phyloP scores from a whole-genome alignment of 352 stramenopile genomes.

The Globisporangium barbulae region DNA sequence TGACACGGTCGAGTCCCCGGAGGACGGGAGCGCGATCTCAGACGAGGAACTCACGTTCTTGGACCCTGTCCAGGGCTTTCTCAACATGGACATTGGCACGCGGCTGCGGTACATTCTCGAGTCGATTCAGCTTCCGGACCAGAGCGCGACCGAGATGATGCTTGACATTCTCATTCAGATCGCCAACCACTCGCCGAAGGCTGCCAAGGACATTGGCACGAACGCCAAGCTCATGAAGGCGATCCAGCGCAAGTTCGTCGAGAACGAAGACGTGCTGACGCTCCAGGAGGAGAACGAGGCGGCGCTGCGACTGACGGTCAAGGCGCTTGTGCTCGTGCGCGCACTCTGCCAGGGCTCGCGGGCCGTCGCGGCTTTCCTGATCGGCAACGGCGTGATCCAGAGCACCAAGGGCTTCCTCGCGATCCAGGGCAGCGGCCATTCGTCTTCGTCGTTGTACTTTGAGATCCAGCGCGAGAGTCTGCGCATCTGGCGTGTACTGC shows the following conservation, averaged over 20 bases:
- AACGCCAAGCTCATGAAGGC: slow-evolving; percentile 39
- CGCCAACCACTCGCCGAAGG: slow-evolving; percentile 44
- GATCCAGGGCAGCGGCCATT: slow-evolving; percentile 20
- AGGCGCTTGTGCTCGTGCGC: slow-evolving; percentile 41
- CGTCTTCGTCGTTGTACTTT: slow-evolving; percentile 18
- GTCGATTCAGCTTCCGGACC: slow-evolving; percentile 39
- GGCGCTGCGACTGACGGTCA: slow-evolving; percentile 37
- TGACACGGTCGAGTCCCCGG: slow-evolving; percentile 33
- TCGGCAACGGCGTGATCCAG: slow-evolving; percentile 46
- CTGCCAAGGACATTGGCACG: slow-evolving; percentile 41
- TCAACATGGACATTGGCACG: slow-evolving; percentile 52
- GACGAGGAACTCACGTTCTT: slow-evolving; percentile 48
- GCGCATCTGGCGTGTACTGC: slow-evolving; percentile 57
- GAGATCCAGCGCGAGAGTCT: slow-evolving; percentile 53
- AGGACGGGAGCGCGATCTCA: slow-evolving; percentile 36
- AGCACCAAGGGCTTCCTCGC: slow-evolving; percentile 59
- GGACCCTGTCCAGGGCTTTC: slow-evolving; percentile 56
- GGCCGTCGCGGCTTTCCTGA: slow-evolving; percentile 30
- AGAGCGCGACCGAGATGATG: slow-evolving; percentile 41
- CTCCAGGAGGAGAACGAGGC: slow-evolving; percentile 22
- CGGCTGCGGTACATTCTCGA: slow-evolving; percentile 53
- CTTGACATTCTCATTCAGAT: slow-evolving; percentile 53
- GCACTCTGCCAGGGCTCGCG: slow-evolving; percentile 49
- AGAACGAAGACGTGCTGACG: slow-evolving; percentile 44
- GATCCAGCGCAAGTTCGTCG: slow-evolving; percentile 47